Percentiles rank a stretch among this genome's conserved stretches.
Evolutionary conservation across 116 monocot species (phyloP).

Genomic region (Phalaenopsis hybrid): DNA sequence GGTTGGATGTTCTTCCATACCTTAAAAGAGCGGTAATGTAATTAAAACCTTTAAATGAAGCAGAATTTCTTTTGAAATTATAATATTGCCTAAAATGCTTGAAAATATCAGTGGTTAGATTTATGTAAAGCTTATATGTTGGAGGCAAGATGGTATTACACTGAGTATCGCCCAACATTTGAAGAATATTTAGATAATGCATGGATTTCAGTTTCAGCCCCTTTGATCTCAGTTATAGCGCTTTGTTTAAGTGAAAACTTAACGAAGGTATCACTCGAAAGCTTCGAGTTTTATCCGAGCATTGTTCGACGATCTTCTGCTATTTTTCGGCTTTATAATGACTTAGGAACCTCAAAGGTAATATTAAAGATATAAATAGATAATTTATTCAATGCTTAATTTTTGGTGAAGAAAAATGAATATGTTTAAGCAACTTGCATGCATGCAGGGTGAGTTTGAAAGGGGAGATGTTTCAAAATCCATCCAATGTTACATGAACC

Average conservation of each 20-base stretch:
- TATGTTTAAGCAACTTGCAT: no score
- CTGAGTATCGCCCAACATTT: slow-evolving; percentile 16
- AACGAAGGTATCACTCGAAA: slow-evolving; percentile 2
- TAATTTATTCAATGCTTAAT: no score
- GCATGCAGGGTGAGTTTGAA: no score
- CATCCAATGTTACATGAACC: no score
- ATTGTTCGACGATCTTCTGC: slow-evolving; percentile 5
- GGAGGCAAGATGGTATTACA: slow-evolving; percentile 11
- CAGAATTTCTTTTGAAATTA: neutral
- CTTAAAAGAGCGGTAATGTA: slow-evolving; percentile 2
- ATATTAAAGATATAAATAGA: no score
- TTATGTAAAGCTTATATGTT: slow-evolving; percentile 4
- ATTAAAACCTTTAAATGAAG: neutral
- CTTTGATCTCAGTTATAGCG: neutral
- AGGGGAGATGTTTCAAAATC: no score
- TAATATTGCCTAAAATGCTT: neutral
- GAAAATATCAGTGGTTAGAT: slow-evolving; percentile 8
- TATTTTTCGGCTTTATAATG: slow-evolving; percentile 28
- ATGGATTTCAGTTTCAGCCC: slow-evolving; percentile 14
- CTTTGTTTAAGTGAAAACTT: slow-evolving; percentile 6
- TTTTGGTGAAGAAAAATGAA: no score
- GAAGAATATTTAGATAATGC: slow-evolving; percentile 38
- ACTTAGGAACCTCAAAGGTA: slow-evolving; percentile 35
- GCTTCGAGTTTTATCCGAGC: slow-evolving; percentile 5
- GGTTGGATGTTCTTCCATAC: neutral